phyloP scores from a whole-genome alignment of 2,329 filamentous ascomycete species.

The Hirsutella thompsonii region DNA sequence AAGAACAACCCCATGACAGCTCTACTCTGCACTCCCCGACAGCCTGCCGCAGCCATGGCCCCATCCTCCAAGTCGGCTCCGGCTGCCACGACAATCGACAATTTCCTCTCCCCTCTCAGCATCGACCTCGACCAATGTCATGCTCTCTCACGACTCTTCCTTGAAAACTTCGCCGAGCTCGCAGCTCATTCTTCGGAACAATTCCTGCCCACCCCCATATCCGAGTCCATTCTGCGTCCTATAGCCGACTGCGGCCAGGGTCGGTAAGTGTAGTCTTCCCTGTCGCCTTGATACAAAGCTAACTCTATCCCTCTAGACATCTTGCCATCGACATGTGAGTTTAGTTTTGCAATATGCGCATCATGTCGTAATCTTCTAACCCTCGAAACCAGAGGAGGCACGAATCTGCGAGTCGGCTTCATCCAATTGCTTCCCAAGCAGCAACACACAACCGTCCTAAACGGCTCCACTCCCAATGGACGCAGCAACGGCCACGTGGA shows the following conservation, averaged over 20 bases:
- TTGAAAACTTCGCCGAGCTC: conserved; percentile 32
- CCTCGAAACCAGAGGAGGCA: conserved; percentile 40
- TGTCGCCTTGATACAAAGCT: background rate
- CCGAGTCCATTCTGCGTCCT: conserved; percentile 42
- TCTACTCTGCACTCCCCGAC: background rate
- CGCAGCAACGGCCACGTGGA: background rate
- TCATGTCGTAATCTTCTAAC: background rate
- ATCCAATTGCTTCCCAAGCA: conserved; percentile 41
- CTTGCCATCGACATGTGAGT: conserved; percentile 54
- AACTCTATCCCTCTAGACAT: conserved; percentile 27
- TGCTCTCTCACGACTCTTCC: conserved; percentile 33
- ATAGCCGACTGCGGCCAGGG: conserved; percentile 26
- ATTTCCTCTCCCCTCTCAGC: conserved; percentile 37
- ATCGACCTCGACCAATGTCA: conserved; percentile 33
- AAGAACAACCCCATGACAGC: too few species aligned
- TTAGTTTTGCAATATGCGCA: background rate
- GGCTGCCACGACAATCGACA: conserved; percentile 11
- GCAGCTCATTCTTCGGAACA: conserved; percentile 40
- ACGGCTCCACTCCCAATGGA: conserved; percentile 2
- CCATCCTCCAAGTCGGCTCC: background rate
- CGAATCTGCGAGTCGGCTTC: conserved; percentile 56
- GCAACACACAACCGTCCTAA: background rate
- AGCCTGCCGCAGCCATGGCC: background rate
- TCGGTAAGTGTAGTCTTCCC: conserved; percentile 28
- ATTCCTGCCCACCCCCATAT: conserved; percentile 49